Evolutionary conservation across 2,329 filamentous ascomycete species (phyloP), one percentile per base, ranked within the genome.

Genomic region (Microsporum ferrugineum): DNA sequence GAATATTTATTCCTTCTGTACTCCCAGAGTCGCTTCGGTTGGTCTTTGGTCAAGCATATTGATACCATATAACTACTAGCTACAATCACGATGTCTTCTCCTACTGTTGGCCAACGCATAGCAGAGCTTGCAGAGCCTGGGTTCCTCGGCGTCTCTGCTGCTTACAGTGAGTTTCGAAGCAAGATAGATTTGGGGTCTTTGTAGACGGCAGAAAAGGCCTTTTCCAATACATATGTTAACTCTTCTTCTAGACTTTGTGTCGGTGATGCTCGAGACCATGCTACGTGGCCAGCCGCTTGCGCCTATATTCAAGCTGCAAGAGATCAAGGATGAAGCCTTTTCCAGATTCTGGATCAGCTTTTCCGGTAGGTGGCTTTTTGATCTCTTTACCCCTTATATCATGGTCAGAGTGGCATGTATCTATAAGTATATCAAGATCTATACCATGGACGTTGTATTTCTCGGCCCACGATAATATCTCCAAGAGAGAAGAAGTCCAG

Each of bases 311-410:
- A 68, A 71, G 10, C 64, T 69, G 2, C 58, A 60, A 6, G 65
- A 67, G 63, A 66, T 77, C 5, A 70, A 73, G 23, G 72, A 75
- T 57, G 73, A 76, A 62, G 70, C 73, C 5, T 77, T 77, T 64
- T 70, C 71, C 14, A 68, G 67, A 17, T 76, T 76, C 65, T 77
- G 75, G 75, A 66, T 75, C 45, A 68, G 71, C 14, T 72, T 73
- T 60, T 73, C 68, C 12, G 66, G 73, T 76, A 59, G 65, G 68
- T n/a, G 29, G 5, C 17, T 23, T 23, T 23, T 23, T 23, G 17
- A 23, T 23, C 34, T 36, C 5, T 36, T 36, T 36, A 2, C 34
- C 10, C 5, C 10, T 10, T 36, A 39, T 12, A 39, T 39, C 5
- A 39, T 12, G 38, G 34, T 10, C 34, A 5, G 5, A 10, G 5